phyloP scores from a whole-genome alignment of 345 rosid genomes.

The Schrenkiella parvula region DNA sequence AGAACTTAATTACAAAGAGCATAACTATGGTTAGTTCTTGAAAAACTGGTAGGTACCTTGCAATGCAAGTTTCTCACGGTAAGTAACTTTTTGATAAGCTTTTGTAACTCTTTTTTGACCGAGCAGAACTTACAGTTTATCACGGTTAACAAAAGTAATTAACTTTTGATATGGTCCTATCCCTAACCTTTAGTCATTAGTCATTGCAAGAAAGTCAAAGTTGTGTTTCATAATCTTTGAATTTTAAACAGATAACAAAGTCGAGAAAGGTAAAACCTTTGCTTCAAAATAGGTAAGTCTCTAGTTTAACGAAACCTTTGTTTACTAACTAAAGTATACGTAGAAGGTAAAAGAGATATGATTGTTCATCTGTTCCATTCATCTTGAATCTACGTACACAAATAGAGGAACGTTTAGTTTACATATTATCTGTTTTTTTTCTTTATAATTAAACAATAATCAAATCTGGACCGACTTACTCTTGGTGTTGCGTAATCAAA shows the following conservation, averaged over 20 bases:
- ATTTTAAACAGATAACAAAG: constrained; percentile 4
- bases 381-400: not conserved
- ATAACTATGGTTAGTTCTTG: not conserved
- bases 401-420: not conserved
- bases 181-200: not conserved
- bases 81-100: constrained; percentile 5
- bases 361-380: constrained; percentile 22
- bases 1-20: not conserved
- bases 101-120: not conserved
- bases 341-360: constrained; percentile 13
- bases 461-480: not conserved
- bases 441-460: not conserved
- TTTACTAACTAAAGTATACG: constrained; percentile 11
- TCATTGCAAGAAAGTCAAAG: not conserved
- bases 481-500: constrained; percentile 1
- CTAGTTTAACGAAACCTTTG: constrained; percentile 18
- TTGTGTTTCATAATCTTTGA: not conserved
- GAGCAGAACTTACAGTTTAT: not conserved
- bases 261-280: not conserved
- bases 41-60: constrained; percentile 9
- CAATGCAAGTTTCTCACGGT: constrained; percentile 20
- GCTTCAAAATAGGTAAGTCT: constrained; percentile 10
- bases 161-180: not conserved
- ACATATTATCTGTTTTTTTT: not conserved
- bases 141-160: not conserved